phyloP scores from a whole-genome alignment of 345 rosid genomes.

The Laguncularia racemosa region DNA sequence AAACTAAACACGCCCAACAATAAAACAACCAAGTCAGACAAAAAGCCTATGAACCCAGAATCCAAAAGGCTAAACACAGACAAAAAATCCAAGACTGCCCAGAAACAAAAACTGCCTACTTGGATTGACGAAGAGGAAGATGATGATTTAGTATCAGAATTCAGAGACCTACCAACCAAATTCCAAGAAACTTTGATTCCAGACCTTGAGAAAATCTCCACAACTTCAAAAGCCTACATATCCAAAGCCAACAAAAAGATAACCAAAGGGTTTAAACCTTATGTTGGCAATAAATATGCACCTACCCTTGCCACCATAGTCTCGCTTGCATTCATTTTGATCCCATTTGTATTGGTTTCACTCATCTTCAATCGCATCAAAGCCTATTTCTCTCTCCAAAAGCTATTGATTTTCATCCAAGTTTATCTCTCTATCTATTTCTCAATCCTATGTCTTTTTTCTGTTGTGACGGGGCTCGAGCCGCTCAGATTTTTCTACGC shows the following conservation, averaged over 20 bases:
- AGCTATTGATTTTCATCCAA: conserved; percentile 70
- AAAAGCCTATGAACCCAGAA: conserved; percentile 10
- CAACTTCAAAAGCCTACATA: conserved; percentile 64
- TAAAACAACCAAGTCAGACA: conserved; percentile 19
- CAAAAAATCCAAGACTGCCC: conserved; percentile 11
- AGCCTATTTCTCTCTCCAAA: conserved; percentile 85
- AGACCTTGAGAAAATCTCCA: conserved; percentile 76
- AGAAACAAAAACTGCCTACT: conserved; percentile 24
- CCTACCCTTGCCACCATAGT: conserved; percentile 56
- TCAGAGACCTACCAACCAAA: conserved; percentile 66
- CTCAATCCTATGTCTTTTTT: conserved; percentile 68
- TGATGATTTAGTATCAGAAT: conserved; percentile 53
- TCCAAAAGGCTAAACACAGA: conserved; percentile 11
- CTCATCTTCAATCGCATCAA: conserved; percentile 67
- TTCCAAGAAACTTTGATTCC: conserved; percentile 72
- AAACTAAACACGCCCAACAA: conserved; percentile 30
- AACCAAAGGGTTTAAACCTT: conserved; percentile 71
- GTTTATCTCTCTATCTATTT: conserved; percentile 89
- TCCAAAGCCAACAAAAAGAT: conserved; percentile 71
- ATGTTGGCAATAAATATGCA: conserved; percentile 71
- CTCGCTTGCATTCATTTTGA: conserved; percentile 56
- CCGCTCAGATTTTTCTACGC: conserved; percentile 78
- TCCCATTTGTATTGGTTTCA: conserved; percentile 91
- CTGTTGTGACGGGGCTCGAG: conserved; percentile 72
- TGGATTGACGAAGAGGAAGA: conserved; percentile 62